Base-by-base conservation (phyloP, 768 basidiomycete species). In the Rhodocollybia butyracea region DNA sequence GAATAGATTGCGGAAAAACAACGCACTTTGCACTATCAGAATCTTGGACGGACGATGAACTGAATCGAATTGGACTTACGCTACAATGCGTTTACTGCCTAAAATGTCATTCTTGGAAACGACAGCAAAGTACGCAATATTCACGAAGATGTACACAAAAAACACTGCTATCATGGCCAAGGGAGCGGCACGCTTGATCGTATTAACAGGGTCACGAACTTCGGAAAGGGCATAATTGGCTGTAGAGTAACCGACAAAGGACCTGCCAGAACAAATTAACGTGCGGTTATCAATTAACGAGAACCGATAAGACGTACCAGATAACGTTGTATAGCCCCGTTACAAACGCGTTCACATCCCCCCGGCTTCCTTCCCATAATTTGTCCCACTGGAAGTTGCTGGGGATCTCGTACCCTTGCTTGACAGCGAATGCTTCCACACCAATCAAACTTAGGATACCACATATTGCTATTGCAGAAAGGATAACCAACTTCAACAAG, bases 141-240 rank as follows among this genome's bases (percentile, higher is more conserved):
- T 89, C 51, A 87, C 80, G 11, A 80, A 70, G 30, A 90, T 42
- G 60, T 91, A 91, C 5, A 84, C 75, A 0, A 77, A 59, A 0
- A 81, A 75, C n/a, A 89, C 82, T 22, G 75, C 71, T 6, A 74
- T 48, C 75, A 90, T 79, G 0, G 86, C 87, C 3, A 86, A 62
- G 0, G 88, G 86, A 1, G 84, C 86, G 0, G 88, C 89, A 10
- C 78, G 72, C 62, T 84, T 88, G 64, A 91, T 80, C 1, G 88
- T 90, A 38, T 78, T 75, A 3, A 90, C 77, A 1, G 88, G 89
- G 58, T 90, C 78, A 22, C 76, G 76, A 5, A 88, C 74, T 63
- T 91, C 88, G 3, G 85, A 86, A 4, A 91, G 71, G 0, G 83
- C 85, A 59, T 88, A 89, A 62, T 90, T 89, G 8, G 86, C 87